Percentiles rank a stretch among this genome's conserved stretches.
phyloP scores from a whole-genome alignment of 768 basidiomycete species.

The Terana coerulea region DNA sequence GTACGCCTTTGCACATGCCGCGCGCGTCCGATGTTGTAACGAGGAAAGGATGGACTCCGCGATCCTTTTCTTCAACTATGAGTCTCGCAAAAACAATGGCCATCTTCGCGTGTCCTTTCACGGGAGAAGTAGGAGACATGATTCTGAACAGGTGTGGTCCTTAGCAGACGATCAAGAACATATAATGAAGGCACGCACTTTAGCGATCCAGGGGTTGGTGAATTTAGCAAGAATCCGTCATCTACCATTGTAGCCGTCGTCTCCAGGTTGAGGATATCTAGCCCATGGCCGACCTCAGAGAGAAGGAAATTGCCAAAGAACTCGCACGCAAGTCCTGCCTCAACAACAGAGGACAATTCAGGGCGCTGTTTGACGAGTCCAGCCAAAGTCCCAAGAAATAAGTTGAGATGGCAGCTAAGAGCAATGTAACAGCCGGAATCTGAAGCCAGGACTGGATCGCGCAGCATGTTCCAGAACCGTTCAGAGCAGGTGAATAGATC shows the following conservation, averaged over 20 bases:
- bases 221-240: conserved; percentile 1
- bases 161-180: not conserved
- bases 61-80: conserved; percentile 3
- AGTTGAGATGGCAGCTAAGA: conserved; percentile 8
- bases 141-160: not conserved
- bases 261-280: conserved; percentile 5
- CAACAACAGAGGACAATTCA: not conserved
- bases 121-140: conserved; percentile 3
- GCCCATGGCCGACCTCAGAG: conserved; percentile 5
- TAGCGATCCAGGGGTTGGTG: not conserved
- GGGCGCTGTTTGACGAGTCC: conserved; percentile 1
- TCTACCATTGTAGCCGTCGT: conserved; percentile 6
- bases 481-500: no score
- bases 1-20: conserved; percentile 1
- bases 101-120: not conserved
- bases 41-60: conserved; percentile 6
- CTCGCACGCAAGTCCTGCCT: not conserved
- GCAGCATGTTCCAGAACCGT: conserved; percentile 12
- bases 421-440: conserved; percentile 5
- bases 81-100: conserved; percentile 4
- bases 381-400: conserved; percentile 5
- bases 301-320: conserved; percentile 7
- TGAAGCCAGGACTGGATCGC: conserved; percentile 1
- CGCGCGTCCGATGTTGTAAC: not conserved
- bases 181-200: not conserved